Base-by-base conservation (phyloP, 2,329 filamentous ascomycete species). In the Talaromyces sp. region DNA sequence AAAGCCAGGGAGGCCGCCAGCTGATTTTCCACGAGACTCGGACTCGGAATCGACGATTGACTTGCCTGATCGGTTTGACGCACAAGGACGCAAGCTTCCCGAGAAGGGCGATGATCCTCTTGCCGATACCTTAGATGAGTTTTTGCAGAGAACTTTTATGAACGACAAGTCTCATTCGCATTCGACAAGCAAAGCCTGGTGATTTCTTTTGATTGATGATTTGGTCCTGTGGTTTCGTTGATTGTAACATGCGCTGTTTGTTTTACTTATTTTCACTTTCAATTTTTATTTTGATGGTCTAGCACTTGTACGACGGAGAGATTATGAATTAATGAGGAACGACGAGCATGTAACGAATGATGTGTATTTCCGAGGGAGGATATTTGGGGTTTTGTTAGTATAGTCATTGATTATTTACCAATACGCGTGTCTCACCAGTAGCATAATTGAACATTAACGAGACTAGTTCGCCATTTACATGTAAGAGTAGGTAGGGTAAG, bases 1-100 rank as follows among this genome's bases (percentile, higher is more conserved):
- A 50, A 11, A 10, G 1, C 32, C 27, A 49, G 46, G 49, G 17
- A 58, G 57, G 41, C 49, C 52, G 19, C 17, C 19, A 24, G 19
- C 46, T 50, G 46, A 60, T 53, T 63, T 65, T 35, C 27, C 43
- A 2, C 55, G 62, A 6, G 68, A 68, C 56, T 64, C 68, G 5
- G 73, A 76, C 43, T 79, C 77, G 2, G 78, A 80, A 57, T 72
- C 74, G 17, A 80, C 77, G 1, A 68, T 79, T 31, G 77, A 80
- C 13, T 64, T 80, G 2, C 77, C 77, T 6, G 69, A 75, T 31
- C 72, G 78, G 7, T 80, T 80, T 62, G 78, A 80, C 62, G 68
- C 71, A 13, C 66, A 77, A 11, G 78, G 78, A 8, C 69, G 70
- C 43, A 73, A 68, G 43, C 70, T 78, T 52, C 66, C 70, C 1